These are phyloP conservation scores for Lecanicillium sp. DNA, from an alignment of 2,329 filamentous ascomycete genomes.

Conservation along the genomic window DNA sequence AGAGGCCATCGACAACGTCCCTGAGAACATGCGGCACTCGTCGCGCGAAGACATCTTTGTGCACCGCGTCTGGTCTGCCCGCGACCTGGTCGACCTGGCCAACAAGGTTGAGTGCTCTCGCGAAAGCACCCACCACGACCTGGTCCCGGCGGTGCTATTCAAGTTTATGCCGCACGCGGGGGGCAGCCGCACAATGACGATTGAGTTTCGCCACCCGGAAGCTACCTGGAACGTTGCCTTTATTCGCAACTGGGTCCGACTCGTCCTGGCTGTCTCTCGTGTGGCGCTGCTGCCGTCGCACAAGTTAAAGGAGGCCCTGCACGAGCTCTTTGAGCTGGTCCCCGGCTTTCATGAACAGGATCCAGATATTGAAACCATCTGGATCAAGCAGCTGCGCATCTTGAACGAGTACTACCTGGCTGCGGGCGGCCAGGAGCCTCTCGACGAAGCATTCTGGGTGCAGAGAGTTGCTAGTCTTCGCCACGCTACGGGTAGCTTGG, in stretches of 20 bases:
- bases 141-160: conserved; percentile 1
- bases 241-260: conserved; percentile 9
- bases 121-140: not conserved
- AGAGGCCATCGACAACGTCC: not conserved
- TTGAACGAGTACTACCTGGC: not conserved
- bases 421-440: not conserved
- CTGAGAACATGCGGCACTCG: too few relatives aligned
- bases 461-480: not conserved
- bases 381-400: not conserved
- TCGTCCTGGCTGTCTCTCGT: conserved; percentile 10
- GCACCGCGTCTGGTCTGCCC: not conserved
- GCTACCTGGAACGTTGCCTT: conserved; percentile 8
- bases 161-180: not conserved
- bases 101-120: not conserved
- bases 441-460: conserved; percentile 1
- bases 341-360: not conserved
- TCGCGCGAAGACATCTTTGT: not conserved
- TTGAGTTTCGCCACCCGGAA: conserved; percentile 14
- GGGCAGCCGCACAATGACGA: not conserved
- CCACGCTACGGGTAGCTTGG: too few relatives aligned
- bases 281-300: conserved; percentile 8
- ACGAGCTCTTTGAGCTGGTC: not conserved
- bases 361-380: not conserved
- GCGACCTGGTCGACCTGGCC: not conserved
- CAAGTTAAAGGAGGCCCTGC: conserved; percentile 5